Percentiles rank a stretch among this genome's conserved stretches.
These are phyloP conservation scores for Amanita molliuscula DNA, from an alignment of 768 basidiomycete species.

Conservation along the genomic window DNA sequence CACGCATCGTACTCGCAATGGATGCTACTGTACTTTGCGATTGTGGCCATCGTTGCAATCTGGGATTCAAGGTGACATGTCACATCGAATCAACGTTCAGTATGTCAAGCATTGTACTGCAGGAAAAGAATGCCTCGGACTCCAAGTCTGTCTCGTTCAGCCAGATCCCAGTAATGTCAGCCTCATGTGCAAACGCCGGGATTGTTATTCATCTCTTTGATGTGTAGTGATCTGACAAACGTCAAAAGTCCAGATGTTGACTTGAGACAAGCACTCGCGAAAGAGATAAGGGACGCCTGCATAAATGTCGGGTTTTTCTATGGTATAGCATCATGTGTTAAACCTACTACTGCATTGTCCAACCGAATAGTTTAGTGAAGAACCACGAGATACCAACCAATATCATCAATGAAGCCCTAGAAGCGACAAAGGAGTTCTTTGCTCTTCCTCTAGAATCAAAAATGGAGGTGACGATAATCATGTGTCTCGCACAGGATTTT, in stretches of 20 bases:
- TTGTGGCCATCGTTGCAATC: slow-evolving; percentile 17
- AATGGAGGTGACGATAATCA: slow-evolving; percentile 40
- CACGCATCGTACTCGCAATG: not conserved
- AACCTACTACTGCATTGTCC: not conserved
- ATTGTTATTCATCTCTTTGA: not conserved
- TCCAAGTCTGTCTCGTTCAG: not conserved
- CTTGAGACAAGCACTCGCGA: slow-evolving; percentile 36
- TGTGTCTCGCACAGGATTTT: not conserved
- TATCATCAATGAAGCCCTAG: slow-evolving; percentile 33
- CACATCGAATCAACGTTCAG: too few relatives aligned
- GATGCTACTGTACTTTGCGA: slow-evolving; percentile 22
- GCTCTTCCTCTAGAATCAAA: slow-evolving; percentile 50
- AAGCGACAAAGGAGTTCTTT: slow-evolving; percentile 55
- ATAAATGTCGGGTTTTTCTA: slow-evolving; percentile 84
- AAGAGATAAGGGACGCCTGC: slow-evolving; percentile 62
- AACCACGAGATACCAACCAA: slow-evolving; percentile 65
- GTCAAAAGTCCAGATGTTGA: slow-evolving; percentile 25
- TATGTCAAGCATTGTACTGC: slow-evolving; percentile 9
- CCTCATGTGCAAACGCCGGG: not conserved
- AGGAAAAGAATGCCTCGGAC: slow-evolving; percentile 9
- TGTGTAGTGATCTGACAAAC: slow-evolving; percentile 32
- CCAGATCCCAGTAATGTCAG: slow-evolving; percentile 28
- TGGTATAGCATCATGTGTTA: slow-evolving; percentile 24
- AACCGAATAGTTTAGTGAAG: slow-evolving; percentile 34
- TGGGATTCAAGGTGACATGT: not conserved